Conservation (phyloP, 352 stramenopile species). For the Phytophthora tentaculata region DNA sequence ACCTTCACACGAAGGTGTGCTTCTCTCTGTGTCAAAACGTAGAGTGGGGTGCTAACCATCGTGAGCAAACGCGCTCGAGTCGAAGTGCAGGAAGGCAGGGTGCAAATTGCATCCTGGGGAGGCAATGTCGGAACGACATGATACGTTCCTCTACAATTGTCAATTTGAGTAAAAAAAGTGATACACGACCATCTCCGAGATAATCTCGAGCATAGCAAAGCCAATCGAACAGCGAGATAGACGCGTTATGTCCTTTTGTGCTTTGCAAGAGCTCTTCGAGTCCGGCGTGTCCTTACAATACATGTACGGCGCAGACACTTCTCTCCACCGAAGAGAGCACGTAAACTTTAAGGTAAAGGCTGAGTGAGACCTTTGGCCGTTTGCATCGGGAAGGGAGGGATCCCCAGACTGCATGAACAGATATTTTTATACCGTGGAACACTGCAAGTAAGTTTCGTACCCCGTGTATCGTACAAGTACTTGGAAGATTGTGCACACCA, state of each 20-base stretch:
- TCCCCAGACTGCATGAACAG: no score
- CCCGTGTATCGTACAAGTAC: no score
- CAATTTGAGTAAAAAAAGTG: constrained; percentile 6
- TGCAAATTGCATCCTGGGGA: constrained; percentile 22
- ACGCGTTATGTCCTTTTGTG: no score
- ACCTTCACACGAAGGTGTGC: constrained; percentile 30
- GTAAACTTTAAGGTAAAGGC: no score
- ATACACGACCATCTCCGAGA: no score
- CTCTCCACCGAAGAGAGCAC: constrained; percentile 17
- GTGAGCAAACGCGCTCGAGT: not conserved
- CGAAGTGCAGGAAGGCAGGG: constrained; percentile 9
- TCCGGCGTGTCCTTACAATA: no score
- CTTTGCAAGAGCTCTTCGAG: no score
- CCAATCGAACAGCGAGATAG: no score
- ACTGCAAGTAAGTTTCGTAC: not conserved
- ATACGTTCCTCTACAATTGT: constrained; percentile 13
- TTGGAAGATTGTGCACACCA: no score
- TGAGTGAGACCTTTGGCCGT: not conserved
- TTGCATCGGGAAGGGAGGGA: constrained; percentile 11
- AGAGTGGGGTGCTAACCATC: constrained; percentile 20
- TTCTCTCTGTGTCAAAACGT: constrained; percentile 38
- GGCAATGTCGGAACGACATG: constrained; percentile 20
- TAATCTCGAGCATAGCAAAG: no score
- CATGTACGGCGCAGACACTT: no score
- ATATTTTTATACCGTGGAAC: not conserved